phyloP scores from a whole-genome alignment of 495 filamentous ascomycete genomes.

The Xylaria sp. region DNA sequence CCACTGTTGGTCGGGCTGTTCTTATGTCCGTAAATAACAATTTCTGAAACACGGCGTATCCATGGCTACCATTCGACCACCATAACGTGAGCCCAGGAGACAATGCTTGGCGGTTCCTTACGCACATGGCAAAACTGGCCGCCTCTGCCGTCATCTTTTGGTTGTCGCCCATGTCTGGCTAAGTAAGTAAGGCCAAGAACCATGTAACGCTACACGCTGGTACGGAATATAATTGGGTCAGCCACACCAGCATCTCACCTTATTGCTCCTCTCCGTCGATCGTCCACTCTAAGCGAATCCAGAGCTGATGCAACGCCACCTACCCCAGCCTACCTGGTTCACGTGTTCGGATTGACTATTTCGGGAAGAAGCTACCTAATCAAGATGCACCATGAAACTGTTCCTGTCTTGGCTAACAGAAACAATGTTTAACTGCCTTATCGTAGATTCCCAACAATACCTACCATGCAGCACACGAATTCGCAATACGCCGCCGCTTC shows the following conservation, averaged over 20 bases:
- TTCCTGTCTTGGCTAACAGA: conserved; percentile 10
- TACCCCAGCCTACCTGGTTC: conserved; percentile 21
- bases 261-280: conserved; percentile 28
- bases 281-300: conserved; percentile 20
- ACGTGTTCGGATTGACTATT: conserved; percentile 21
- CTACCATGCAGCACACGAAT: not conserved
- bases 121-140: conserved; percentile 14
- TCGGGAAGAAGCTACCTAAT: conserved; percentile 15
- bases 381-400: conserved; percentile 7
- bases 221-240: conserved; percentile 19
- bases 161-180: not conserved
- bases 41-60: conserved; percentile 21
- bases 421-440: conserved; percentile 7
- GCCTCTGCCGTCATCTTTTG: conserved; percentile 12
- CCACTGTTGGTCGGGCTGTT: conserved; percentile 5
- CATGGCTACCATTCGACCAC: conserved; percentile 2
- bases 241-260: conserved; percentile 26
- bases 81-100: not conserved
- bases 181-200: conserved; percentile 7
- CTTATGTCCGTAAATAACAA: conserved; percentile 20
- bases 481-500: not conserved
- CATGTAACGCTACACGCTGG: conserved; percentile 20
- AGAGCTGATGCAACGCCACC: conserved; percentile 21
- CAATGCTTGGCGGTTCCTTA: conserved; percentile 17
- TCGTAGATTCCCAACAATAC: not conserved